Evolutionary conservation across 2,329 filamentous ascomycete genomes (phyloP).

Genomic region (Fusarium cyanostomum): DNA sequence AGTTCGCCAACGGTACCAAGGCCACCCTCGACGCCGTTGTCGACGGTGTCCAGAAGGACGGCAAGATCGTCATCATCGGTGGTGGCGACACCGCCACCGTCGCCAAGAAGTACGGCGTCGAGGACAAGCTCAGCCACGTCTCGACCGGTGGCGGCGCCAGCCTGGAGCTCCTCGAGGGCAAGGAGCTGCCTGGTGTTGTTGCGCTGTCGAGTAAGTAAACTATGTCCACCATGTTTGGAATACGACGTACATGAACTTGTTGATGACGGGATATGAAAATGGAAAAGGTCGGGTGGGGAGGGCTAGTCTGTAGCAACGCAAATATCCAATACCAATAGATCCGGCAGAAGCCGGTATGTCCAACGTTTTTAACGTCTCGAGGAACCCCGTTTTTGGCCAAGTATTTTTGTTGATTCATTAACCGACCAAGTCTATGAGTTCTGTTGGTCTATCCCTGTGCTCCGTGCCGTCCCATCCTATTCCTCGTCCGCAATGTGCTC

Average conservation of each 20-base stretch:
- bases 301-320: constrained; percentile 50
- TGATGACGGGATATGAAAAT: constrained; percentile 47
- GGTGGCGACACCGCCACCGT: constrained; percentile 98
- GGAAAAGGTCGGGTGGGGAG: constrained; percentile 45
- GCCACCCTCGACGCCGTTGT: constrained; percentile 90
- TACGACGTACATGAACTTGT: constrained; percentile 37
- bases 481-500: constrained; percentile 35
- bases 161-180: constrained; percentile 96
- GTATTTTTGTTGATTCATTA: constrained; percentile 31
- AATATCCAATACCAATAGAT: constrained; percentile 40
- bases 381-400: background rate
- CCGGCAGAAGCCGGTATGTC: constrained; percentile 13
- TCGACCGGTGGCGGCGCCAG: constrained; percentile 96
- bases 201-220: constrained; percentile 83
- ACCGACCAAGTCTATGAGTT: constrained; percentile 31
- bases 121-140: constrained; percentile 98
- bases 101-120: constrained; percentile 94
- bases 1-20: constrained; percentile 93
- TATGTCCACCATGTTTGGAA: constrained; percentile 28
- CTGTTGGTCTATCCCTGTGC: constrained; percentile 26
- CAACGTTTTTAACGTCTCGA: background rate
- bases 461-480: constrained; percentile 28
- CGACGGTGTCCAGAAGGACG: constrained; percentile 74
- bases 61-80: constrained; percentile 98
- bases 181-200: constrained; percentile 92